phyloP scores from a whole-genome alignment of 2,329 filamentous ascomycete genomes.

The Fusarium chaquense region DNA sequence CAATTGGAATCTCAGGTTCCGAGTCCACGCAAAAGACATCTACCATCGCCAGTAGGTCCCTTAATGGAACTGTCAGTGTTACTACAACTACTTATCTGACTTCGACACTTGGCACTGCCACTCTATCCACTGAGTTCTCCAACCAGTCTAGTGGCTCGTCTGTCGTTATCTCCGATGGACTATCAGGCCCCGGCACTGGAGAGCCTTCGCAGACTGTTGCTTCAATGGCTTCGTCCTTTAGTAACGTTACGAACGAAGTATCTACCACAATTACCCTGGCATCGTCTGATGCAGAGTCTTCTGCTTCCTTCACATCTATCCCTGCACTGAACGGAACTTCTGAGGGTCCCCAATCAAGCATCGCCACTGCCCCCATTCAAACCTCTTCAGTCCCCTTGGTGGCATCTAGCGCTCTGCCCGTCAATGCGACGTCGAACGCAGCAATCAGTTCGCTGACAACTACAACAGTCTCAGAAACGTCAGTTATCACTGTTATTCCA shows the following conservation, averaged over 20 bases:
- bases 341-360: background rate
- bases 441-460: conserved; percentile 5
- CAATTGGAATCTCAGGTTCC: background rate
- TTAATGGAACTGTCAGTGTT: conserved; percentile 1
- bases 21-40: background rate
- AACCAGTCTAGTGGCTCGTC: background rate
- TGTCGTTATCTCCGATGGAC: background rate
- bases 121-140: background rate
- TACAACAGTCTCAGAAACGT: conserved; percentile 26
- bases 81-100: conserved; percentile 23
- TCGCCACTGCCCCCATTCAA: background rate
- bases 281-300: conserved; percentile 5
- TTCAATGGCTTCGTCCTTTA: conserved; percentile 6
- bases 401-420: conserved; percentile 19
- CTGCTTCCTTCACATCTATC: conserved; percentile 1
- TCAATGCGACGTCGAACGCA: conserved; percentile 13
- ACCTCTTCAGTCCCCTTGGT: conserved; percentile 5
- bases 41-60: background rate
- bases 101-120: background rate
- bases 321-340: conserved; percentile 2
- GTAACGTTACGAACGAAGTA: background rate
- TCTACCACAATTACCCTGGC: background rate
- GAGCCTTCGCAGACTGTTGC: background rate
- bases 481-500: conserved; percentile 35
- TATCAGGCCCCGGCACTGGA: conserved; percentile 5